Evolutionary conservation across 768 basidiomycete genomes (phyloP), one percentile per base, ranked within the genome.

Genomic region (Leucocoprinus leucothites): DNA sequence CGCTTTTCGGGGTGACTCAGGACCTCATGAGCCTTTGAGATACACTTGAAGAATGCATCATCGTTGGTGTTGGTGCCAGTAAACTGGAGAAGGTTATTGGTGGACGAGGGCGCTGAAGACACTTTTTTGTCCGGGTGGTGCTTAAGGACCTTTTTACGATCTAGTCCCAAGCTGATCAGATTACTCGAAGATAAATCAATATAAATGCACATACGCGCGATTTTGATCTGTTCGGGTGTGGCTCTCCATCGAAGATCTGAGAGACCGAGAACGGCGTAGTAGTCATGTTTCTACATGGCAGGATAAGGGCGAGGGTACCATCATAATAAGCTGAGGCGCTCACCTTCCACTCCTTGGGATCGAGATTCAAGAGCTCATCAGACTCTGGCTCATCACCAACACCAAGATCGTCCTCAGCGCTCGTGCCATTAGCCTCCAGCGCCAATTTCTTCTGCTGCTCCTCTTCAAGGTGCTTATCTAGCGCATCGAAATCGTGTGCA

Each of bases 1-100:
- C 94, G 85, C 64, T 86, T 86, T 67, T 98, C 94, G 19, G 84
- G 66, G 71, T 96, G 81, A 43, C 86, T 87, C 54, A 99, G 86
- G 40, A 94, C 87, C 63, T 99, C 97, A 72, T 89, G 83, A n/a
- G 96, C 96, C 72, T 99, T 99, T 74, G 91, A 87, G 62, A 99
- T 98, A 70, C 97, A 99, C 74, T 99, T 99, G 90, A 99, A 99
- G 80, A 99, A 98, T 0, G 86, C 87, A 64, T 99, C 96, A 70
- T 98, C 95, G 75, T 98, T 96, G 56, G 91, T 87, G 63, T 91
- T 82, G 34, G 80, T 72, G 42, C 82, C 84, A 9, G 65, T 42
- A 52, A 76, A 70, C 24, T 88, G 82, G 45, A 73, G 59, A 22
- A 70, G 65, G 58, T 68, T 67, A 16, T 71, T 51, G 47, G 65